Base-by-base conservation (phyloP, 306 rosid genomes). In the Ormosia semicastrata region DNA sequence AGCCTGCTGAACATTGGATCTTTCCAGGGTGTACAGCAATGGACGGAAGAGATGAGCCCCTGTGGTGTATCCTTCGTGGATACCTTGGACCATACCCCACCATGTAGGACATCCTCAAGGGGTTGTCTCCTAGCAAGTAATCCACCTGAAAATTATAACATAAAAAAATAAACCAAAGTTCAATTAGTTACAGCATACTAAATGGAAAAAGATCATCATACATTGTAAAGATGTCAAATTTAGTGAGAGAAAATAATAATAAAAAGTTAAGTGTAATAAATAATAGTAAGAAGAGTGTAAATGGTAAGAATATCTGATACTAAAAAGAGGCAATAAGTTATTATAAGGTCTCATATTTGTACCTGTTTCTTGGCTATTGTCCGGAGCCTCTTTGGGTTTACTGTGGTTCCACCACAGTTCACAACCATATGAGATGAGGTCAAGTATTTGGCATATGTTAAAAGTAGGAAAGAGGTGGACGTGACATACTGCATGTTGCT, bases 401-500 rank as follows among this genome's bases (percentile, higher is more conserved):
- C 59, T 1, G 84, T 74, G 73, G 83, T 83, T 57, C 98, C 97
- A 40, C 92, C 97, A 68, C 99, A 96, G 72, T 75, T 72, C 3
- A 90, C 98, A 14, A 88, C 82, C 79, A 69, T 78, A 34, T 37
- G 97, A 6, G 99, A 85, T 6, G 89, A 75, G 85, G 97, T 91
- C 58, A 96, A 83, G 89, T 96, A 96, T 71, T 96, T 96, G 84
- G 99, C 98, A 56, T 96, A 96, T 49, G 98, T 71, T 43, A 96
- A 40, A 54, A 96, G 90, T 30, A 96, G 75, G 89, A 96, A 96
- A 10, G 97, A 92, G 59, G 98, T 91, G 66, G 99, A 96, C 18
- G 99, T 96, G 62, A 96, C 99, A 83, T 96, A 96, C 62, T 96
- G 99, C 97, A 93, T 93, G 85, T 96, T 96, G 82, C 88, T 85